These are phyloP conservation scores for Fusarium veterinarium DNA, from an alignment of 2,329 filamentous ascomycete species.

Conservation along the genomic window DNA sequence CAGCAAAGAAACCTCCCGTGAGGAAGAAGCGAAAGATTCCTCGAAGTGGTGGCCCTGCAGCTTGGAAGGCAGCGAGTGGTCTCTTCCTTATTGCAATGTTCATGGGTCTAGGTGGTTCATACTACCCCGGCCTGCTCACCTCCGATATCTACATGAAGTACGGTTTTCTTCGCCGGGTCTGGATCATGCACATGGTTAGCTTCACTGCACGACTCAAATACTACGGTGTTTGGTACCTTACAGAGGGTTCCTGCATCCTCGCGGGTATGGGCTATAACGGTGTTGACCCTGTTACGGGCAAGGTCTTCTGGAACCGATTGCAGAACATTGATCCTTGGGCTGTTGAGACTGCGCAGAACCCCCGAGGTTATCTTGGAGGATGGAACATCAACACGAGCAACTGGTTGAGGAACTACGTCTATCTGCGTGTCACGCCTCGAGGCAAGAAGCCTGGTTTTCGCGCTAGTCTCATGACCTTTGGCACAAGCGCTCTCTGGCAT, in stretches of 20 bases:
- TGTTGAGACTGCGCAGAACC: constrained; percentile 92
- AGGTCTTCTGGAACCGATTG: constrained; percentile 87
- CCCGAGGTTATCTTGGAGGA: constrained; percentile 87
- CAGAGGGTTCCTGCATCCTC: constrained; percentile 94
- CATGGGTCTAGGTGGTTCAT: constrained; percentile 76
- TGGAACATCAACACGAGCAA: constrained; percentile 99
- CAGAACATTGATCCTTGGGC: constrained; percentile 89
- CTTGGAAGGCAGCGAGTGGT: constrained; percentile 78
- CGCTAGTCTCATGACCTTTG: constrained; percentile 92
- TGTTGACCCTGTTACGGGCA: constrained; percentile 84
- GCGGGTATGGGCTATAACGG: constrained; percentile 95
- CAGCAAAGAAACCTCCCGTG: constrained; percentile 84
- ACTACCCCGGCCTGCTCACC: constrained; percentile 72
- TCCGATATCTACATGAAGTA: constrained; percentile 74
- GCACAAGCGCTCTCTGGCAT: constrained; percentile 96
- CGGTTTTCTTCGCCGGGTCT: constrained; percentile 77
- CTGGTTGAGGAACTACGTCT: constrained; percentile 96
- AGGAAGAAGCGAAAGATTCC: constrained; percentile 93
- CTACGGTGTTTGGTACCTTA: constrained; percentile 94
- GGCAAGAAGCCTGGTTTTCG: constrained; percentile 97
- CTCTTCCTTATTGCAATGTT: constrained; percentile 84
- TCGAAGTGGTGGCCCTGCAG: constrained; percentile 86
- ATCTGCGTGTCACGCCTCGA: constrained; percentile 91
- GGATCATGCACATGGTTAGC: constrained; percentile 84
- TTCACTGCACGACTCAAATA: constrained; percentile 90